A percentile compares a stretch with the other conserved stretches of the same genome.
Evolutionary conservation across 352 stramenopile genomes (phyloP).

Genomic region (Phytophthora hybrid): DNA sequence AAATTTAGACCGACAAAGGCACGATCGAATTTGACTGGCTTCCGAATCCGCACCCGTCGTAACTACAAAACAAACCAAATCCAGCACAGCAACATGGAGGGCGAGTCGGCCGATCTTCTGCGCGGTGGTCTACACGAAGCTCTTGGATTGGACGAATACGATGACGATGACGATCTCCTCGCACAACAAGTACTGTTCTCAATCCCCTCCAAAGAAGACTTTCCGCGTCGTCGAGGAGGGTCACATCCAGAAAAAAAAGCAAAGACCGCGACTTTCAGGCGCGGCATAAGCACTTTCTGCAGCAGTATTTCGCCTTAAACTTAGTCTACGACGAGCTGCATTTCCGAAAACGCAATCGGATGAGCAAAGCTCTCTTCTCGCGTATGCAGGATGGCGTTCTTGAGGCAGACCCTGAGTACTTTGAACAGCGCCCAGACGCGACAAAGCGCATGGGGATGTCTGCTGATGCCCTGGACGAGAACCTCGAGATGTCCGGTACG

Average conservation of each 20-base stretch:
- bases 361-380: constrained; percentile 2
- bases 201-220: neutral
- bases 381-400: constrained; percentile 4
- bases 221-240: neutral
- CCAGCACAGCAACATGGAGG: neutral
- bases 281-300: neutral
- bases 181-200: neutral
- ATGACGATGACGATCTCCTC: neutral
- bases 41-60: neutral
- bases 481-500: too few species aligned
- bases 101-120: neutral
- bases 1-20: neutral
- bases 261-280: constrained; percentile 4
- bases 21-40: neutral
- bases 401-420: neutral
- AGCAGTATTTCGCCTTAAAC: constrained; percentile 1
- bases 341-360: neutral
- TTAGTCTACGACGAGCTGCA: constrained; percentile 1
- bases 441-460: constrained; percentile 3
- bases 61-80: neutral
- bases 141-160: neutral
- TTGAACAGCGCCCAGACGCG: constrained; percentile 8
- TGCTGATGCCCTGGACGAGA: too few species aligned
- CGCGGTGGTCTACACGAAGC: neutral
- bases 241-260: constrained; percentile 1